Base-by-base conservation (phyloP, 2,329 filamentous ascomycete species). In the Neoscytalidium dimidiatum region DNA sequence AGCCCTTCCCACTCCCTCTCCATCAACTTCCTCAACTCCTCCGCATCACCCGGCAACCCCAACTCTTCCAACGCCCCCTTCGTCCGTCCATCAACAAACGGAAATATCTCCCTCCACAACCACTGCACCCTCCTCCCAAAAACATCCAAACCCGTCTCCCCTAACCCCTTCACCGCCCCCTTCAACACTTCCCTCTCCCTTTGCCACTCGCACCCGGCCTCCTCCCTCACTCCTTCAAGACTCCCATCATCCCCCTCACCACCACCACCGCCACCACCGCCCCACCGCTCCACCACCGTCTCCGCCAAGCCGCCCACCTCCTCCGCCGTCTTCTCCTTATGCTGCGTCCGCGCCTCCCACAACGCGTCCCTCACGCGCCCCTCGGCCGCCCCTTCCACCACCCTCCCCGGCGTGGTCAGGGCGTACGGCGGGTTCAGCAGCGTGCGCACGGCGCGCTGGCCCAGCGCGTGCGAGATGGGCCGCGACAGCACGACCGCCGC, bases 291-390 rank as follows among this genome's bases (percentile, higher is more conserved):
- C 26, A 21, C 56, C 2, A 79, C 68, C 0, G 72, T 71, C 26
- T 77, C 72, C 1, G 75, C 75, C 5, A 78, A 62, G 8, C 69
- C 31, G 4, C 72, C 73, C 5, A 82, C 71, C 64, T 82, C 77
- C 8, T 74, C 72, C 0, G 79, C 80, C 1, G 79, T 82, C 71
- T 82, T 82, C 66, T 78, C 79, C 64, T 80, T 79, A 66, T 82
- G 80, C 70, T 82, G 79, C 6, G 79, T 82, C 31, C 73, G 67
- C 35, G 81, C 79, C 62, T 79, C 77, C 66, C 74, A 74, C 41
- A 83, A 67, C 2, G 80, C 78, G 2, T 56, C 33, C 70, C 81
- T 68, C 33, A 72, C 72, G 3, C 74, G 69, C 51, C 75, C 77
- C 60, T 81, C 74, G 1, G 71, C 68, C 0, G 78, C 79, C 1